These are phyloP conservation scores for Kodamaea anthophila DNA, from an alignment of 1,139 yeast genomes.

Conservation along the genomic window DNA sequence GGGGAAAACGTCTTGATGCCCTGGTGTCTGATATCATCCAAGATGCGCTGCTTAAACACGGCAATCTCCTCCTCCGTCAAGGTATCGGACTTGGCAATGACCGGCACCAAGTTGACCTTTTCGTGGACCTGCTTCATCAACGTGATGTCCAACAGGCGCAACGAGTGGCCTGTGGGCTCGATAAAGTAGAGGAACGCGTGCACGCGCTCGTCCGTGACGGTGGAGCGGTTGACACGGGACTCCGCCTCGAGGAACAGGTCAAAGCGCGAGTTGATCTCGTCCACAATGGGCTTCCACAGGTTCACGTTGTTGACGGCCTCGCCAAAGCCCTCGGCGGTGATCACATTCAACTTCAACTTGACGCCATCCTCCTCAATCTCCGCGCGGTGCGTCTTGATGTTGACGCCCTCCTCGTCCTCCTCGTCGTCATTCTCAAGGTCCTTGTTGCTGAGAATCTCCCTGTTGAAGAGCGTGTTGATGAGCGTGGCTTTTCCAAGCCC, in stretches of 20 bases:
- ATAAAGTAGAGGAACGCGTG: constrained; percentile 88
- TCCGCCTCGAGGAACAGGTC: constrained; percentile 88
- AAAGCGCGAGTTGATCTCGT: constrained; percentile 80
- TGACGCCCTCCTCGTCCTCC: constrained; percentile 31
- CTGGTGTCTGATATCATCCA: constrained; percentile 71
- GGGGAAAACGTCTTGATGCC: constrained; percentile 79
- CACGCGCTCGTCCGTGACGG: constrained; percentile 67
- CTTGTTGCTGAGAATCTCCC: constrained; percentile 45
- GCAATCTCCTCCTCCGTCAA: constrained; percentile 80
- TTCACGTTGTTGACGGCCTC: constrained; percentile 83
- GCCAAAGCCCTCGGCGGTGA: constrained; percentile 94
- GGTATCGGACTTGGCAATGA: constrained; percentile 92
- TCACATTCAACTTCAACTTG: constrained; percentile 72
- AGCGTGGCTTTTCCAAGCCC: constrained; percentile 94
- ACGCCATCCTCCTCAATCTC: constrained; percentile 93
- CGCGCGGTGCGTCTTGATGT: constrained; percentile 61
- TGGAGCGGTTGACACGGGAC: constrained; percentile 75
- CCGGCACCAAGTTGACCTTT: constrained; percentile 89
- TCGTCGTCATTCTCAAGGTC: constrained; percentile 14
- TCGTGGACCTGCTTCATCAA: constrained; percentile 86
- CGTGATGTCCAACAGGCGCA: constrained; percentile 82
- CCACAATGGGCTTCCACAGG: constrained; percentile 90
- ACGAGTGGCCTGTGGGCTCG: constrained; percentile 95
- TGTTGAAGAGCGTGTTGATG: constrained; percentile 85
- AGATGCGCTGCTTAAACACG: constrained; percentile 67